Base-by-base conservation (phyloP, 306 rosid genomes). In the Ziziphus jujuba region DNA sequence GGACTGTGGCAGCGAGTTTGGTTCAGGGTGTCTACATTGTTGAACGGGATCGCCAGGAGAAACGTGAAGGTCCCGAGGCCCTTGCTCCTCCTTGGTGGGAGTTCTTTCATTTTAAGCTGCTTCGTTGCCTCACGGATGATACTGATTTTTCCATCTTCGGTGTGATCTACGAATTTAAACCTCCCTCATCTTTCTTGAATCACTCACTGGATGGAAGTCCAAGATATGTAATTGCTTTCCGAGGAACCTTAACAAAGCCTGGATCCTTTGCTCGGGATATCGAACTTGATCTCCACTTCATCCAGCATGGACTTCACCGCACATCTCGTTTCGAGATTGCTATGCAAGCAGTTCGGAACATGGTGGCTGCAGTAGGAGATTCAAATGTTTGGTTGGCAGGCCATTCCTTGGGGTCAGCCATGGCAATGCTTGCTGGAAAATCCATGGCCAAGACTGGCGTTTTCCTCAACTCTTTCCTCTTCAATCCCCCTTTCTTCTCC, bases 361-460 rank as follows among this genome's bases (percentile, higher is more conserved):
- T 80, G 87, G 95, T 80, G 69, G 92, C 95, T 28, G 24, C 87
- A 17, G 82, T 48, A 7, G 95, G 92, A 23, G 91, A 66, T 77
- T 87, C 96, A 33, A 75, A 79, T 61, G 68, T 90, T 68, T 93
- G 99, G 99, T 73, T 93, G 68, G 85, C 96, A 0, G 99, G 99
- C 13, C 99, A 93, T 67, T 93, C 99, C 15, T 70, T 93, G 5
- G 99, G 99, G 69, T 90, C 99, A 43, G 91, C 86, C 69, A 77
- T 93, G 83, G 95, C 92, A 69, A 69, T 93, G 96, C 96, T 90
- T 54, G 59, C 82, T 21, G 99, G 97, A 38, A 93, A 87, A 85
- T 82, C 85, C 48, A 77, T 93, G 99, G 99, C 89, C 38, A 83
- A 76, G 75, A 62, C 24, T 36, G 92, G 92, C 40, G 38, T 51